Evolutionary conservation across 441 rosid genomes (phyloP).

Genomic region (Erodium trifolium): DNA sequence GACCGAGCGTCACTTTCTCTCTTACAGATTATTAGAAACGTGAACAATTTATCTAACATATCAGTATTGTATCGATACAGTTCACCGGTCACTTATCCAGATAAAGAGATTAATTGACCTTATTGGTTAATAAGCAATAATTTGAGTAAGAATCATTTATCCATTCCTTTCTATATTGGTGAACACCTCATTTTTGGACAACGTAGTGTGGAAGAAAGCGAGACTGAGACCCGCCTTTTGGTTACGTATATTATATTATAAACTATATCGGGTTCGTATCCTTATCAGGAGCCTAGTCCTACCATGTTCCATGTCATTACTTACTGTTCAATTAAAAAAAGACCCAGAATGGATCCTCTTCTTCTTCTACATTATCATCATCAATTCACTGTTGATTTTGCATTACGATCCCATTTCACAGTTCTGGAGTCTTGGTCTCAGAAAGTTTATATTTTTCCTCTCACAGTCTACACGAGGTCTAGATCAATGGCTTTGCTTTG

Average conservation of each 20-base stretch:
- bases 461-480: too few species aligned
- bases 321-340: neutral
- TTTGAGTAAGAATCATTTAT: too few species aligned
- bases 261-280: neutral
- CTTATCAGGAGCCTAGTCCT: neutral
- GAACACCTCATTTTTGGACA: neutral
- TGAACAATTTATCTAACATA: too few species aligned
- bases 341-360: too few species aligned
- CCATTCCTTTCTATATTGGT: too few species aligned
- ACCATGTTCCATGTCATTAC: neutral
- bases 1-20: too few species aligned
- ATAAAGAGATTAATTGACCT: too few species aligned
- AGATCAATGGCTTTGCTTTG: too few species aligned
- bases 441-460: neutral
- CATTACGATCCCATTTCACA: neutral
- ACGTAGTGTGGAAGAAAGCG: neutral
- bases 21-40: too few species aligned
- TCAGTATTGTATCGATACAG: too few species aligned
- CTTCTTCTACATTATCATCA: neutral
- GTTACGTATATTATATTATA: neutral
- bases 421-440: neutral
- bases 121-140: too few species aligned
- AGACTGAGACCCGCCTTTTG: neutral
- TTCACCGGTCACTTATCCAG: too few species aligned
- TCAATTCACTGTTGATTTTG: neutral